These are phyloP conservation scores for Rhizopogon sp. DNA, from an alignment of 768 basidiomycete genomes.

Conservation along the genomic window DNA sequence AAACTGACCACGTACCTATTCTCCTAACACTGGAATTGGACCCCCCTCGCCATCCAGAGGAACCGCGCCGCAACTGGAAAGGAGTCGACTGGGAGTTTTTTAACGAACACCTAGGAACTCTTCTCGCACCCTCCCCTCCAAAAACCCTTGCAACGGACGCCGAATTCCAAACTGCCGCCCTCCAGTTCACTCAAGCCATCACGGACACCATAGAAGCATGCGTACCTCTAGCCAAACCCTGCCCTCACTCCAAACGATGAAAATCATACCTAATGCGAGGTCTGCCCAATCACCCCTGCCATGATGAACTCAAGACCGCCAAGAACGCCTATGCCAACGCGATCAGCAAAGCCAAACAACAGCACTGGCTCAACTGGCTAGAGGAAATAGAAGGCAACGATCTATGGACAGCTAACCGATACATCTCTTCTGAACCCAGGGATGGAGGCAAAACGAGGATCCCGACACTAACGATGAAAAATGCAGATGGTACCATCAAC, in stretches of 20 bases:
- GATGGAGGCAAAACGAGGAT: not conserved
- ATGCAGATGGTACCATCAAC: too few relatives aligned
- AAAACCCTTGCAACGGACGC: not conserved
- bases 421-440: not conserved
- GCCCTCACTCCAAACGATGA: slow-evolving; percentile 24
- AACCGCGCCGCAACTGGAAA: not conserved
- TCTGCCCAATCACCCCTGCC: slow-evolving; percentile 4
- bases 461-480: not conserved
- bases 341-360: not conserved
- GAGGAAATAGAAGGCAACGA: not conserved
- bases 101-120: not conserved
- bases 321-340: too few relatives aligned
- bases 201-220: slow-evolving; percentile 9
- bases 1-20: slow-evolving; percentile 14
- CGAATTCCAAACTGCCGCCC: slow-evolving; percentile 7
- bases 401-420: slow-evolving; percentile 8
- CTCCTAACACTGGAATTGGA: not conserved
- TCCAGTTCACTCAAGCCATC: slow-evolving; percentile 11
- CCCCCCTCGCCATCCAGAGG: fast-evolving
- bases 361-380: slow-evolving; percentile 10
- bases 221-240: slow-evolving; percentile 14
- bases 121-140: not conserved
- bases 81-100: slow-evolving; percentile 9
- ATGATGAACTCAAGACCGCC: slow-evolving; percentile 1
- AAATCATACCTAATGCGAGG: not conserved